Conservation (phyloP, 495 filamentous ascomycete genomes). For the Hypoxylon fragiforme region DNA sequence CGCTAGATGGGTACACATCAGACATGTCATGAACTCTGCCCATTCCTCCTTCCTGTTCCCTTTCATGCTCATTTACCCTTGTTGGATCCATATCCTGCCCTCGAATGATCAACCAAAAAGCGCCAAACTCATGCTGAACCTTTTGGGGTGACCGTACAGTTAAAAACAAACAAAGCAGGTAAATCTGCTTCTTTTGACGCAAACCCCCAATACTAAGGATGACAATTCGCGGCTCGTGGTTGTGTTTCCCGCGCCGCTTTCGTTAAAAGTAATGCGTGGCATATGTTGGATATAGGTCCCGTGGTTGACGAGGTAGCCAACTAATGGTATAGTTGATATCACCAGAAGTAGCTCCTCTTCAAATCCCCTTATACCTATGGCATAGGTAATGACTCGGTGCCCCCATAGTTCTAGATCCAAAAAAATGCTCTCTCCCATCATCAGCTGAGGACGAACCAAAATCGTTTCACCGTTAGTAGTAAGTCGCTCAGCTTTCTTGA, state of each 20-base stretch:
- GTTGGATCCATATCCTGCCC: not conserved
- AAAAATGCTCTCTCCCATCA: not conserved
- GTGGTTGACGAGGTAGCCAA: too few species aligned
- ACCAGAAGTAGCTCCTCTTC: too few species aligned
- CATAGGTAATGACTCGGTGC: too few species aligned
- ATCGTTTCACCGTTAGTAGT: too few species aligned
- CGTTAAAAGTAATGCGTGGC: not conserved
- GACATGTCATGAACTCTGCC: too few species aligned
- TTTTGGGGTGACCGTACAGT: conserved; percentile 9
- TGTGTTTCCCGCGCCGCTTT: not conserved
- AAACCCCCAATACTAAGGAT: conserved; percentile 9
- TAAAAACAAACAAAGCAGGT: conserved; percentile 2
- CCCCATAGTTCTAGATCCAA: not conserved
- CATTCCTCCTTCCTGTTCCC: not conserved
- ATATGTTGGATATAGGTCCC: too few species aligned
- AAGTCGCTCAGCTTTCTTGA: too few species aligned
- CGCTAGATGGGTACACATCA: too few species aligned
- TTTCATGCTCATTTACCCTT: not conserved
- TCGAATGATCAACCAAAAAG: conserved; percentile 8
- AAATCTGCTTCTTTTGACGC: conserved; percentile 11
- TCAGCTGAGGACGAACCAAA: too few species aligned
- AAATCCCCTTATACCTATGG: too few species aligned
- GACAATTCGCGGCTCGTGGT: conserved; percentile 19
- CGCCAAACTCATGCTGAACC: conserved; percentile 28
- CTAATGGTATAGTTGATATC: conserved; percentile 24